Evolutionary conservation across 2,329 filamentous ascomycete species (phyloP).

Genomic region (Davidsoniella virescens): DNA sequence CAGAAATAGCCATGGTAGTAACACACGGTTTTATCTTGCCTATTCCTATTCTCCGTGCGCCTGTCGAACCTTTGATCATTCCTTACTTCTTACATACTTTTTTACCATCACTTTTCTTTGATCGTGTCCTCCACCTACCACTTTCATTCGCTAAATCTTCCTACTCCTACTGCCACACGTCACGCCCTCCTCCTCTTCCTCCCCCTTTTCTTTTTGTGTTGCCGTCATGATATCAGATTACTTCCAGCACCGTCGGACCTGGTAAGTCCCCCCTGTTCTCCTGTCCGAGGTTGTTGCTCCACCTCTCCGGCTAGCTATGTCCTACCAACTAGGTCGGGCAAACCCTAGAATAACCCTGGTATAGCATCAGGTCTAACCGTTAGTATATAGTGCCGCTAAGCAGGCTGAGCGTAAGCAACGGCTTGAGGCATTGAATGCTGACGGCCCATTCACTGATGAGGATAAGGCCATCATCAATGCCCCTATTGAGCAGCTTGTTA

Average conservation of each 20-base stretch:
- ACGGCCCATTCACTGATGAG: slow-evolving; percentile 41
- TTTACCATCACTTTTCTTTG: neutral
- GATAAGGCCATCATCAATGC: slow-evolving; percentile 55
- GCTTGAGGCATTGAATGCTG: slow-evolving; percentile 47
- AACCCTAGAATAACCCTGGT: neutral
- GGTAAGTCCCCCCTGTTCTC: slow-evolving; percentile 17
- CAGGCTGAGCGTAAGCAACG: slow-evolving; percentile 56
- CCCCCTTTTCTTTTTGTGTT: neutral
- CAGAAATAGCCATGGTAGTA: neutral
- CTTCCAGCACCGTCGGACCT: slow-evolving; percentile 20
- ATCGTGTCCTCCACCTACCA: neutral
- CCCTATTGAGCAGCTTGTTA: slow-evolving; percentile 63
- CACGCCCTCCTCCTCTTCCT: neutral
- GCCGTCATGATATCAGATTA: slow-evolving; percentile 10
- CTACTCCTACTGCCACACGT: neutral
- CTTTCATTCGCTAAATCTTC: neutral
- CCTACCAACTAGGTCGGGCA: too few relatives aligned
- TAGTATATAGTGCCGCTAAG: slow-evolving; percentile 36
- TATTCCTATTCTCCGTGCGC: neutral
- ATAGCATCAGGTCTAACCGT: neutral
- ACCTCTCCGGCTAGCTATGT: neutral
- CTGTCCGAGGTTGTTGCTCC: too few relatives aligned
- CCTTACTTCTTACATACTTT: neutral
- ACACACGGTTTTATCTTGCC: neutral
- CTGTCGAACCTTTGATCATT: neutral